These are phyloP conservation scores for Bipolaris bicolor DNA, from an alignment of 2,329 filamentous ascomycete species.

Conservation along the genomic window DNA sequence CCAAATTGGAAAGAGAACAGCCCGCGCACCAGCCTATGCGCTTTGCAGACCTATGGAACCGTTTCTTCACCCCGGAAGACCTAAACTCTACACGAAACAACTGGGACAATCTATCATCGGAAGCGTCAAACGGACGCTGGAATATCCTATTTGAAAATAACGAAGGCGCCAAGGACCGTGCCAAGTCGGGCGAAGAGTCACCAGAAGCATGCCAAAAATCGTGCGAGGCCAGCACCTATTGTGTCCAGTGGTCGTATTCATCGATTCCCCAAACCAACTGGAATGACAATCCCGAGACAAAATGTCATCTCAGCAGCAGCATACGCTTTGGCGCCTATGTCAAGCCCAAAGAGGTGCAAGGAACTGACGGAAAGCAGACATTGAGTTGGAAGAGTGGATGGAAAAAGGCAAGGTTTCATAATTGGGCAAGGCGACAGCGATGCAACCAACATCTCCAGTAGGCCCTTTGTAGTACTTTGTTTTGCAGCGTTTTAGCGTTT, in stretches of 20 bases:
- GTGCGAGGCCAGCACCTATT: conserved; percentile 36
- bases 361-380: conserved; percentile 18
- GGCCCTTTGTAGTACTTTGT: not conserved
- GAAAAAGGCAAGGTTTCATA: conserved; percentile 36
- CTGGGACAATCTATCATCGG: conserved; percentile 44
- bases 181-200: conserved; percentile 30
- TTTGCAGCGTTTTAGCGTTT: conserved; percentile 13
- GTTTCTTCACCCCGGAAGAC: conserved; percentile 38
- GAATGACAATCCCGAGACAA: conserved; percentile 43
- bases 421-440: conserved; percentile 37
- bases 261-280: conserved; percentile 32
- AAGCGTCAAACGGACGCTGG: conserved; percentile 37
- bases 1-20: conserved; percentile 53
- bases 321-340: conserved; percentile 33
- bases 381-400: conserved; percentile 41
- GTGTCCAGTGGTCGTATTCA: conserved; percentile 45
- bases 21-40: conserved; percentile 28
- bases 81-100: conserved; percentile 33
- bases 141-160: conserved; percentile 41
- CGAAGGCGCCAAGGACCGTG: conserved; percentile 23
- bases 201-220: conserved; percentile 38
- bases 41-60: conserved; percentile 37
- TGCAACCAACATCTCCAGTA: conserved; percentile 29
- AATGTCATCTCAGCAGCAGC: conserved; percentile 43
- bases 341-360: conserved; percentile 18